Evolutionary conservation across 1,284 basidiomycete genomes (phyloP).

Genomic region (Mycena sp.): DNA sequence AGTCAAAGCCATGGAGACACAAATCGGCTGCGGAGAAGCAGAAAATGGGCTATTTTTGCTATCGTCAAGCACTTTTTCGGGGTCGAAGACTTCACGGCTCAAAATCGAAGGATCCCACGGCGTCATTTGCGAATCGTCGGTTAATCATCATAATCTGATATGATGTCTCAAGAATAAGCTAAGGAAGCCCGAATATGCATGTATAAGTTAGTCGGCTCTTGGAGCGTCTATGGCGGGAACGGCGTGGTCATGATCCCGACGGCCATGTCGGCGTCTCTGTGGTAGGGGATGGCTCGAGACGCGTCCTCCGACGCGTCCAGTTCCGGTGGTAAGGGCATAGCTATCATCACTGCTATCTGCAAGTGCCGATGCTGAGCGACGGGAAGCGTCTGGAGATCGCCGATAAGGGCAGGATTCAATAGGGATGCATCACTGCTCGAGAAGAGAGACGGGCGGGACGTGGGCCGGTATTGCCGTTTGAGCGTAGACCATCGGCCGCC

Average conservation of each 20-base stretch:
- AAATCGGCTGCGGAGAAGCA: too few species aligned
- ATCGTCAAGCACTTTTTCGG: too few species aligned
- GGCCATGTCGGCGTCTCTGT: not conserved
- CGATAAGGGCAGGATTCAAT: not conserved
- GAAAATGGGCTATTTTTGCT: too few species aligned
- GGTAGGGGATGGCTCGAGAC: not conserved
- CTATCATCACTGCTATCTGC: conserved; percentile 9
- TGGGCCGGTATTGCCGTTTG: not conserved
- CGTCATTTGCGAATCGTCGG: not conserved
- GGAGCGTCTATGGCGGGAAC: not conserved
- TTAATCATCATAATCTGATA: not conserved
- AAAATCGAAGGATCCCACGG: too few species aligned
- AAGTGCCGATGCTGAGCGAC: not conserved
- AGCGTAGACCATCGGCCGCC: not conserved
- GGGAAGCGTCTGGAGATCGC: not conserved
- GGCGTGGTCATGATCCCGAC: not conserved
- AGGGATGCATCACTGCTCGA: conserved; percentile 6
- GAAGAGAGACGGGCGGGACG: not conserved
- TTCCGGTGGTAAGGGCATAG: conserved; percentile 8
- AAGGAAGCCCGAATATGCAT: too few species aligned
- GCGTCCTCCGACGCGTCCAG: too few species aligned
- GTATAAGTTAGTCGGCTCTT: not conserved
- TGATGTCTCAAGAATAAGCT: not conserved
- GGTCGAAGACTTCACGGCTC: too few species aligned
- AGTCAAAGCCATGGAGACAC: too few species aligned